Percentiles rank a stretch among this genome's conserved stretches.
Evolutionary conservation across 768 basidiomycete genomes (phyloP).

Genomic region (Grammothele lineata): DNA sequence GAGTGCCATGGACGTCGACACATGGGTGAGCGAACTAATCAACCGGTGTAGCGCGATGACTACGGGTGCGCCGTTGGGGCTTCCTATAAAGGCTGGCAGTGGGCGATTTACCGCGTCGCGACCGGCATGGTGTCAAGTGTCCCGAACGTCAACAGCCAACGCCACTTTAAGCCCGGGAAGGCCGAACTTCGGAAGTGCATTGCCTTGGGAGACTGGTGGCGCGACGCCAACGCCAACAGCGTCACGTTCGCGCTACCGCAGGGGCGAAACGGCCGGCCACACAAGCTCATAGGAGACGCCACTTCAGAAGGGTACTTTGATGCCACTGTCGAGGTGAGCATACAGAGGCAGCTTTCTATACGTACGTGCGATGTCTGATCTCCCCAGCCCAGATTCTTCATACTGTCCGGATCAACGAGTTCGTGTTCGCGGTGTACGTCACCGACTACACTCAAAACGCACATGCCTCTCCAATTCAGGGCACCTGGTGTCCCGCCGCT

Average conservation of each 20-base stretch:
- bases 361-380: background rate
- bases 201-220: conserved; percentile 27
- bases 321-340: conserved; percentile 42
- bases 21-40: too few species aligned
- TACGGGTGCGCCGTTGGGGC: conserved; percentile 35
- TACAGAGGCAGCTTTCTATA: background rate
- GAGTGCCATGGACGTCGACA: background rate
- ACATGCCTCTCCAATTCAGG: conserved; percentile 28
- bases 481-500: conserved; percentile 43
- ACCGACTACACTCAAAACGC: conserved; percentile 60
- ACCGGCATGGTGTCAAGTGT: conserved; percentile 33
- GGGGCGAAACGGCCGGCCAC: conserved; percentile 1
- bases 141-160: background rate
- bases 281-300: conserved; percentile 22
- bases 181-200: conserved; percentile 21
- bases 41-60: too few species aligned
- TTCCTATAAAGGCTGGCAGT: conserved; percentile 43
- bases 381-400: conserved; percentile 41
- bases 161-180: conserved; percentile 13
- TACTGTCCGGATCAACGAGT: conserved; percentile 34
- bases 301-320: conserved; percentile 22
- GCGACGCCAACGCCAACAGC: conserved; percentile 3
- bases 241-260: background rate
- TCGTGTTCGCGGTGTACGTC: conserved; percentile 48
- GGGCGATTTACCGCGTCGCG: conserved; percentile 49